phyloP scores from a whole-genome alignment of 2,329 filamentous ascomycete genomes.

The Paraconiothyrium brasiliense region DNA sequence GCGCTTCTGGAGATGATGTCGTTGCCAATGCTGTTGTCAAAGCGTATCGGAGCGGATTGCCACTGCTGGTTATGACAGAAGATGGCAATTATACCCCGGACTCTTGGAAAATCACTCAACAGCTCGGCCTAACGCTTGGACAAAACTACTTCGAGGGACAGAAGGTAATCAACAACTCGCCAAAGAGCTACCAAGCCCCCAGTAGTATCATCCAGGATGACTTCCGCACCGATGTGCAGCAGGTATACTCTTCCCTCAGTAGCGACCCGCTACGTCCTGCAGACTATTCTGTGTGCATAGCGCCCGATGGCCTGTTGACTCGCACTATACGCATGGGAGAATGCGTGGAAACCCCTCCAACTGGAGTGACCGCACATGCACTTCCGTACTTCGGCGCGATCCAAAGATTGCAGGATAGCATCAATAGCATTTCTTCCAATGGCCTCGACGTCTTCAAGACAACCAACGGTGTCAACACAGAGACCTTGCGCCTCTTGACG shows the following conservation, averaged over 20 bases:
- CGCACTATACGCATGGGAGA: slow-evolving; percentile 8
- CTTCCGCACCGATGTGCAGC: slow-evolving; percentile 1
- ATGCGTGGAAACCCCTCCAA: slow-evolving; percentile 3
- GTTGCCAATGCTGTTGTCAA: background rate
- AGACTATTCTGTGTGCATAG: slow-evolving; percentile 6
- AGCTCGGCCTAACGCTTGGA: background rate
- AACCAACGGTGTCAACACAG: background rate
- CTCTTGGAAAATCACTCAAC: slow-evolving; percentile 2
- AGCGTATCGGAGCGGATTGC: background rate
- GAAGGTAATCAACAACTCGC: slow-evolving; percentile 7
- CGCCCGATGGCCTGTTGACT: background rate
- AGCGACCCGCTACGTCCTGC: slow-evolving; percentile 4
- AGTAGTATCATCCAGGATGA: slow-evolving; percentile 1
- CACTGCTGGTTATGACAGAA: slow-evolving; percentile 4
- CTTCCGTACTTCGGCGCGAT: slow-evolving; percentile 1
- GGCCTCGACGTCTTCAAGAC: slow-evolving; percentile 5
- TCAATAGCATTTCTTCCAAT: background rate
- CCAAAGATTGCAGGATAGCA: background rate
- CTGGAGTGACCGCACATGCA: slow-evolving; percentile 1
- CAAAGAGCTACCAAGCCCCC: slow-evolving; percentile 2
- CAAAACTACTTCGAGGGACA: slow-evolving; percentile 8
- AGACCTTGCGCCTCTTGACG: slow-evolving; percentile 1
- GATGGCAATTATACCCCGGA: slow-evolving; percentile 2
- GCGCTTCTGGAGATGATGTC: background rate
- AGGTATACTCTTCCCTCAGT: slow-evolving; percentile 4